These are phyloP conservation scores for Colletotrichum endophyticum DNA, from an alignment of 2,329 filamentous ascomycete species.

Conservation along the genomic window DNA sequence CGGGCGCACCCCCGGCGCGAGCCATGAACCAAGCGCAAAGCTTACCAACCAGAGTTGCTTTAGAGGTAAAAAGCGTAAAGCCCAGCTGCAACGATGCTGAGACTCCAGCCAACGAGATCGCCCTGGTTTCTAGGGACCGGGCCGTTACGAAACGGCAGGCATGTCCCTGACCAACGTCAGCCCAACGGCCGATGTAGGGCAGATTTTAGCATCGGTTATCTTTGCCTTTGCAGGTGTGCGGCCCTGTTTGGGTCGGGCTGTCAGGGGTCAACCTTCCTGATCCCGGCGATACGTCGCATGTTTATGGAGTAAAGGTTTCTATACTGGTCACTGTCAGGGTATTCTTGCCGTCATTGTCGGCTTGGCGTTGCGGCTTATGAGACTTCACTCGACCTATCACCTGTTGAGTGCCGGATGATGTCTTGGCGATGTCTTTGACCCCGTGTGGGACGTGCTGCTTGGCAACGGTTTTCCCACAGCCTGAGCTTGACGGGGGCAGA, in stretches of 20 bases:
- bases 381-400: background rate
- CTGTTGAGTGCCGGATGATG: background rate
- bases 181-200: background rate
- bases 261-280: background rate
- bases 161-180: background rate
- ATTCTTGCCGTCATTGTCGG: background rate
- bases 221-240: background rate
- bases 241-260: background rate
- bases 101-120: background rate
- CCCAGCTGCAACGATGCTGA: constrained; percentile 5
- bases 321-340: background rate
- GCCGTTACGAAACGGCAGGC: background rate
- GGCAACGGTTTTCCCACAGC: background rate
- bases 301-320: background rate
- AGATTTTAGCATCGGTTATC: background rate
- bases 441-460: background rate
- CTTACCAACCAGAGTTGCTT: background rate
- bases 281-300: background rate
- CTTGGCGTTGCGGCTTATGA: background rate
- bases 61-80: background rate
- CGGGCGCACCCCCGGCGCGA: background rate
- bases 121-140: background rate
- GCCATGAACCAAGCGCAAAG: background rate
- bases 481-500: background rate
- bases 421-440: background rate